Percentiles rank a stretch among this genome's conserved stretches.
These are phyloP conservation scores for Rosa hybrid DNA, from an alignment of 331 rosid species.

Conservation along the genomic window DNA sequence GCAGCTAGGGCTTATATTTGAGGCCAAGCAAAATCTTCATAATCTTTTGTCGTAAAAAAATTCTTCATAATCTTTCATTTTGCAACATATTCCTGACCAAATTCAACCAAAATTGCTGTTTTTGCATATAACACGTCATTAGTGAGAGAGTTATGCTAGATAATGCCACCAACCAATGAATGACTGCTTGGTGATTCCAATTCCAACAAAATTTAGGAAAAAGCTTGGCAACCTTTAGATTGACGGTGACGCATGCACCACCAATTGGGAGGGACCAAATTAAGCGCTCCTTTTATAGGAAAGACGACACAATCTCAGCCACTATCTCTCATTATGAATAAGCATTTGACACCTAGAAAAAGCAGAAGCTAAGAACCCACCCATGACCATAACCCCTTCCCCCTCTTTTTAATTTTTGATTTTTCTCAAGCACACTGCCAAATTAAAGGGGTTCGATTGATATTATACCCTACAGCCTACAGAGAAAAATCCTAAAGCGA, in stretches of 20 bases:
- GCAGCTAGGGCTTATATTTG: not conserved
- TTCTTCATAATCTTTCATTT: not conserved
- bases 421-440: constrained; percentile 12
- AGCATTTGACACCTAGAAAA: constrained; percentile 48
- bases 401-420: not conserved
- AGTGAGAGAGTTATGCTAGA: not conserved
- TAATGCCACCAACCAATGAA: constrained; percentile 9
- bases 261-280: not conserved
- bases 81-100: not conserved
- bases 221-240: constrained; percentile 14
- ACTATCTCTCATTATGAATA: constrained; percentile 35
- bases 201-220: not conserved
- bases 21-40: not conserved
- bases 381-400: constrained; percentile 10
- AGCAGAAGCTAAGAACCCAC: constrained; percentile 23
- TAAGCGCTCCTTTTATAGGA: constrained; percentile 22
- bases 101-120: not conserved
- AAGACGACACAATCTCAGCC: constrained; percentile 39
- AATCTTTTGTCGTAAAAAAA: not conserved
- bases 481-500: constrained; percentile 23
- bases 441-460: constrained; percentile 13
- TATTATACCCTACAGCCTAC: constrained; percentile 30
- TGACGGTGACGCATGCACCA: constrained; percentile 33
- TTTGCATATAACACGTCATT: not conserved
- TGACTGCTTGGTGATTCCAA: not conserved